Conservation (phyloP, 2,329 filamentous ascomycete genomes). For the Neopestalotiopsis rosae region DNA sequence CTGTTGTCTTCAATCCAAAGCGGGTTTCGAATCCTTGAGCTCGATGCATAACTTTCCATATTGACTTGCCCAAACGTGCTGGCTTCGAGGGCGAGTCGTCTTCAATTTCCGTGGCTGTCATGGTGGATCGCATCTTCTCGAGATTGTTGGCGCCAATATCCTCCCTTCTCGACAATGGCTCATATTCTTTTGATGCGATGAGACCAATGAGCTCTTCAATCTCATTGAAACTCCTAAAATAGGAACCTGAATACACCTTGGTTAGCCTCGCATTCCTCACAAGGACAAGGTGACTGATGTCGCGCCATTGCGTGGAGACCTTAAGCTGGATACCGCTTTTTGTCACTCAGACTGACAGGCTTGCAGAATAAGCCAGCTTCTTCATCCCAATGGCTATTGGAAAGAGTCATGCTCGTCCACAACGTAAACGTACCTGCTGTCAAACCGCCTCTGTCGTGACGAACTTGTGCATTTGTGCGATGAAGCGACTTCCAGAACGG, state of each 20-base stretch:
- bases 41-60: conserved; percentile 56
- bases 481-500: conserved; percentile 58
- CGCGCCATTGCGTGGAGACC: too few relatives aligned
- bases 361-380: too few relatives aligned
- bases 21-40: conserved; percentile 63
- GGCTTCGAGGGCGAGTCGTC: conserved; percentile 33
- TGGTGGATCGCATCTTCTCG: conserved; percentile 43
- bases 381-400: too few relatives aligned
- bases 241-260: conserved; percentile 32
- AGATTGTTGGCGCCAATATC: conserved; percentile 27
- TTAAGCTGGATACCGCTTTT: too few relatives aligned
- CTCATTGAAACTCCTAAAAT: conserved; percentile 50
- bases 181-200: conserved; percentile 45
- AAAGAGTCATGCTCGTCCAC: neutral
- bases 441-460: conserved; percentile 63
- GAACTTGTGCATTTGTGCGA: conserved; percentile 60
- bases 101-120: conserved; percentile 44
- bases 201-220: conserved; percentile 49
- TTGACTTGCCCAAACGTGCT: conserved; percentile 44
- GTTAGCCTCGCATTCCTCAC: neutral
- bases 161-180: conserved; percentile 33
- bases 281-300: too few relatives aligned
- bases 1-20: conserved; percentile 61
- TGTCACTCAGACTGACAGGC: too few relatives aligned
- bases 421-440: conserved; percentile 51